Conservation (phyloP, 2,329 filamentous ascomycete species). For the Trichoderma pleuroti region DNA sequence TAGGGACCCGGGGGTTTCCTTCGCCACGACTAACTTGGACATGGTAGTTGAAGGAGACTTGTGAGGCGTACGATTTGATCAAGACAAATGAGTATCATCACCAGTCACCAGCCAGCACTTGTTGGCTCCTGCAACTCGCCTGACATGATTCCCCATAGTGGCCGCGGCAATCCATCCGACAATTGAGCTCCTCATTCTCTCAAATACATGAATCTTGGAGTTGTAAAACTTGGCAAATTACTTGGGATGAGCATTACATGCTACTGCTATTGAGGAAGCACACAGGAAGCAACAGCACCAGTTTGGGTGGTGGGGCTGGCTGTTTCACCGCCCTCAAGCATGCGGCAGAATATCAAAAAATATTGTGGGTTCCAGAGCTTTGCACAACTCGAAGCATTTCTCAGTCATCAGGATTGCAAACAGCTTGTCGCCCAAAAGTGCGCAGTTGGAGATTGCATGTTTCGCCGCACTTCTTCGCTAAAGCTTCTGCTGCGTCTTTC, state of each 20-base stretch:
- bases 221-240: too few relatives aligned
- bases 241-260: background rate
- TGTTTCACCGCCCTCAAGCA: conserved; percentile 23
- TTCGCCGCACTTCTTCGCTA: conserved; percentile 12
- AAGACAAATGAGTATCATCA: background rate
- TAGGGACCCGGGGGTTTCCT: background rate
- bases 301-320: background rate
- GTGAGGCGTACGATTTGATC: background rate
- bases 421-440: background rate
- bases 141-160: background rate
- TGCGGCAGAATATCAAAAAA: conserved; percentile 27
- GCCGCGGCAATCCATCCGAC: too few relatives aligned
- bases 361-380: conserved; percentile 20
- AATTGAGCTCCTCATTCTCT: too few relatives aligned
- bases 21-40: background rate
- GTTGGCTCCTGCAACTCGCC: background rate
- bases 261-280: background rate
- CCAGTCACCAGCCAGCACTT: background rate
- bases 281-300: background rate
- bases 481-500: conserved; percentile 23
- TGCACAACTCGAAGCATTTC: background rate
- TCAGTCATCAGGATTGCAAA: background rate
- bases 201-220: too few relatives aligned
- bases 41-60: background rate
- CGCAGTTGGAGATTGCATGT: conserved; percentile 22